A percentile compares a stretch with the other conserved stretches of the same genome.
phyloP scores from a whole-genome alignment of 768 basidiomycete species.

The Trametes gibbosa region DNA sequence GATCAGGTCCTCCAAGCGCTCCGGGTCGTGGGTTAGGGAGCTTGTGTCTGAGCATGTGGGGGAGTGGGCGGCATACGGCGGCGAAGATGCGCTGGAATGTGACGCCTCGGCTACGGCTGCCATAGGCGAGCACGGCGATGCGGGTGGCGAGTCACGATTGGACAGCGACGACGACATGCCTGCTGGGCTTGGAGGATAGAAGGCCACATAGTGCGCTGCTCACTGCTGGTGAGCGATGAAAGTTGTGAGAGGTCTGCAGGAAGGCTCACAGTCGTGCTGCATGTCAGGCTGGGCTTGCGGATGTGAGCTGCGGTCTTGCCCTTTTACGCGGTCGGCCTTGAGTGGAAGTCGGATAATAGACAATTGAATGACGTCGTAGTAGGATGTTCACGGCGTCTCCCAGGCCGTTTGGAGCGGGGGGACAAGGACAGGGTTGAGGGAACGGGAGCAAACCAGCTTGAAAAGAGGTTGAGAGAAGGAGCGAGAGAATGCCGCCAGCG shows the following conservation, averaged over 20 bases:
- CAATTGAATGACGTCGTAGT: no score
- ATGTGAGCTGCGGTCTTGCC: no score
- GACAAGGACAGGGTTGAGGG: not conserved
- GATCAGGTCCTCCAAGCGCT: not conserved
- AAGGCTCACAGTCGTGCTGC: constrained; percentile 7
- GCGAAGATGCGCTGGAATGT: constrained; percentile 4
- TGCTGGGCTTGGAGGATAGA: not conserved
- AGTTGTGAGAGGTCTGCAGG: not conserved
- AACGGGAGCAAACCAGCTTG: not conserved
- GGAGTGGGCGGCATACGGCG: constrained; percentile 6
- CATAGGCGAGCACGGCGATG: not conserved
- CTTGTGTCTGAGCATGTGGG: constrained; percentile 7
- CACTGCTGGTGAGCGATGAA: not conserved
- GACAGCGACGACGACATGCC: not conserved
- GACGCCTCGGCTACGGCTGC: not conserved
- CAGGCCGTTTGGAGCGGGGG: not conserved
- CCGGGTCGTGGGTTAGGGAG: not conserved
- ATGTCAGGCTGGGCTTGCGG: not conserved
- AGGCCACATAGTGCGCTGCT: not conserved
- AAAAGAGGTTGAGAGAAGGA: not conserved
- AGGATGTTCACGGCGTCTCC: not conserved
- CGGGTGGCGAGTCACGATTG: constrained; percentile 1
- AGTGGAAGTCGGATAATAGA: no score
- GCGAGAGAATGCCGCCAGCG: not conserved
- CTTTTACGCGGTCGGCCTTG: no score